Percentiles rank a stretch among this genome's conserved stretches.
Evolutionary conservation across 306 rosid species (phyloP).

Genomic region (Begonia peltatifolia): DNA sequence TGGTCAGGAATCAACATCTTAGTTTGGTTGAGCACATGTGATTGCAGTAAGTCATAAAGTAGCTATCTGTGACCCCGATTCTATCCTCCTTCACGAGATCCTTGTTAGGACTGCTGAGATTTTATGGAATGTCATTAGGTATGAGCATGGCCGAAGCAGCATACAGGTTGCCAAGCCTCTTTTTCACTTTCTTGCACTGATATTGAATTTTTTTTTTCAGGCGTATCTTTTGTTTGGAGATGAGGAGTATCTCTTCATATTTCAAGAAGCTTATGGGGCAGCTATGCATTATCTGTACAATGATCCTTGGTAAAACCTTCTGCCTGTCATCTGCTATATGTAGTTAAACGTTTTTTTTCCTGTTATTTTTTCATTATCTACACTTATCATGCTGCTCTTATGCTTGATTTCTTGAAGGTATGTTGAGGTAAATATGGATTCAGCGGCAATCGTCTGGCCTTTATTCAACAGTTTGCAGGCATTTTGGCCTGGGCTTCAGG

Average conservation of each 20-base stretch:
- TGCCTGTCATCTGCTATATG: slow-evolving; percentile 22
- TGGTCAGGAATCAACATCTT: too few species aligned
- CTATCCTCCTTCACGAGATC: too few species aligned
- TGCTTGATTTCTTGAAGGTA: slow-evolving; percentile 43
- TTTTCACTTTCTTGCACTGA: not conserved
- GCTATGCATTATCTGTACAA: slow-evolving; percentile 81
- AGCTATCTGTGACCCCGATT: too few species aligned
- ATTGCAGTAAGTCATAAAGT: too few species aligned
- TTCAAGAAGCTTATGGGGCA: slow-evolving; percentile 97
- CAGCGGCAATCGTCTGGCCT: slow-evolving; percentile 96
- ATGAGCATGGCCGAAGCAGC: not conserved
- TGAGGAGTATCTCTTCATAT: slow-evolving; percentile 87
- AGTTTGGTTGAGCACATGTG: too few species aligned
- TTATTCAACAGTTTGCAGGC: slow-evolving; percentile 96
- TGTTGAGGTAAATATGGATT: slow-evolving; percentile 96
- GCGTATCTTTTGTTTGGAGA: slow-evolving; percentile 91
- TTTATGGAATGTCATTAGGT: not conserved
- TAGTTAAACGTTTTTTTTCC: slow-evolving; percentile 13
- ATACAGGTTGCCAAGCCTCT: not conserved
- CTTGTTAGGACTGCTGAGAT: not conserved
- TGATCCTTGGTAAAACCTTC: slow-evolving; percentile 83
- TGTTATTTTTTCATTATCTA: slow-evolving; percentile 1
- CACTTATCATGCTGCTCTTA: slow-evolving; percentile 2
- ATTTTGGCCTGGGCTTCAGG: slow-evolving; percentile 99
- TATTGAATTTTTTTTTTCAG: slow-evolving; percentile 21